Evolutionary conservation across 306 rosid genomes (phyloP), one percentile per base, ranked within the genome.

Genomic region (Vigna reflexopilosa): DNA sequence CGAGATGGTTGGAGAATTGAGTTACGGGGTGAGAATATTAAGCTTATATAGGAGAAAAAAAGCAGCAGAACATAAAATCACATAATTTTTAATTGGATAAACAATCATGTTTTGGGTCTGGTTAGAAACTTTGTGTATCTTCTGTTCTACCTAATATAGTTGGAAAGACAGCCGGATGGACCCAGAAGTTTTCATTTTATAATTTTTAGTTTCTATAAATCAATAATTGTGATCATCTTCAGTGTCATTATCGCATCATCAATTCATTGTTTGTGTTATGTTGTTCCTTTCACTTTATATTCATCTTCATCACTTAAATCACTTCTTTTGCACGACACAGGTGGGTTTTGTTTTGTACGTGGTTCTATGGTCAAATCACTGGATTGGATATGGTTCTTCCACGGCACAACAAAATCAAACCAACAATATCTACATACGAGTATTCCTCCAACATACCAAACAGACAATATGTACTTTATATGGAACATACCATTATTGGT

Each of bases 91-190:
- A 36, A 63, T 63, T n/a, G 48, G 69, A 63, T 34, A 62, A 62
- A 61, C 67, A 61, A 32, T 14, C 0, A 7, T 44, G n/a, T 10
- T 62, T 62, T 62, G 67, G 44, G 45, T 30, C 67, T 1, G 5
- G 22, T 62, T 63, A 34, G 47, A 63, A 63, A 34, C 69, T 63
- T 34, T 63, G 47, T 63, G 48, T n/a, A 7, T 34, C 48, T 63
- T 63, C 69, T 63, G 69, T 63, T 63, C 7, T n/a, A 63, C 69
- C 69, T 63, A 63, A 63, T 63, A 26, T 63, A 63, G 69, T 63
- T 63, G 69, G 69, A 36, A 63, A 32, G 69, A 63, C 48, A 63
- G 45, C 48, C 6, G 3, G 24, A 63, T 34, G 69, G 69, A 8
- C 69, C 69, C 69, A 63, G 17, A 9, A n/a, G 26, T 36, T 36